Evolutionary conservation across 106 monocot species (phyloP), one percentile per base, ranked within the genome.

Genomic region (Hemerocallis citrina): DNA sequence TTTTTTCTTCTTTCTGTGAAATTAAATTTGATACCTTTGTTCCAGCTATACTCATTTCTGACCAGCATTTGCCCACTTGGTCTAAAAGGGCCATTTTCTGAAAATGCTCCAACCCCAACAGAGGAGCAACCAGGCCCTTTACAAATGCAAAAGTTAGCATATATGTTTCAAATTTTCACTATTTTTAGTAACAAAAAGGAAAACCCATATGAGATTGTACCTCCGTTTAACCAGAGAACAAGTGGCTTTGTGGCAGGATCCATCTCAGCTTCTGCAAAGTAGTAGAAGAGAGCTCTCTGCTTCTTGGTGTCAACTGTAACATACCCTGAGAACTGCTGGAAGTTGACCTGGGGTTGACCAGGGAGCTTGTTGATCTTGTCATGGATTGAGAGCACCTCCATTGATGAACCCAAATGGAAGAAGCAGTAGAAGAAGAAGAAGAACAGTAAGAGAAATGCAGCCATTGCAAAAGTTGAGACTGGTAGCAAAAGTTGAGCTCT

Each of bases 201-300:
- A 52, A 56, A 34, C 34, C 55, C 34, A 17, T 32, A 35, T 25
- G 3, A 57, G 21, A 56, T n/a, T 34, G 12, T 76, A 98, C 96
- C 96, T 75, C 96, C 96, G 73, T 98, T 91, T 34, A 98, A 50
- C 96, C 96, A 98, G 34, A 98, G 91, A 43, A 98, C 91, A 11
- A 98, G 77, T 47, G 96, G 91, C 64, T 88, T 96, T 21, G 81
- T 40, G 30, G 62, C 65, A 12, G 96, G 81, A 58, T 91, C 88
- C 4, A 56, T 19, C 69, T 88, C 90, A 40, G 96, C 96, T 56
- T 91, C 96, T 14, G 67, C 91, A 54, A 98, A 98, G 72, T 92
- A 98, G 96, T 91, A 98, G 68, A 91, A 98, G 43, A 98, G 81
- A 32, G 74, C 70, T 45, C 96, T 76, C 34, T 66, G 61, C 48